phyloP scores from a whole-genome alignment of 345 rosid species.

The Salix suchowensis region DNA sequence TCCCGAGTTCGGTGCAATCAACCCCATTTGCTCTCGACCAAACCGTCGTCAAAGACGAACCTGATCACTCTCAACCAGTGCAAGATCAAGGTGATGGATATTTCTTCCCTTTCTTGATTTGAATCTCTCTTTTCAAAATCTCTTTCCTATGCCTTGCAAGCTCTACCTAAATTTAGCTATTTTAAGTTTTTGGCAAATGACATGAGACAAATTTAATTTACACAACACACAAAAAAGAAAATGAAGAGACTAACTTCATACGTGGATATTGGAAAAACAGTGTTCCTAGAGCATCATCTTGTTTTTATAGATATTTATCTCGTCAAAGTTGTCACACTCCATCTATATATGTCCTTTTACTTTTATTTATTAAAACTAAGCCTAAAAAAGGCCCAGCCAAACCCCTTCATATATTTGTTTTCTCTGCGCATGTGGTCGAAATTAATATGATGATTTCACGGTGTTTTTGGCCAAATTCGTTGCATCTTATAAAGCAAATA shows the following conservation, averaged over 20 bases:
- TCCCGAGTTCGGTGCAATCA: conserved; percentile 16
- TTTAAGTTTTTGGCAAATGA: neutral
- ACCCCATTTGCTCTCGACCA: neutral
- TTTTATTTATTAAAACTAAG: neutral
- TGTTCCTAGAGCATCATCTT: neutral
- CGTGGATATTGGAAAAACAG: neutral
- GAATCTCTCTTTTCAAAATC: neutral
- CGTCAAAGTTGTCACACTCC: neutral
- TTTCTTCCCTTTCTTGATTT: neutral
- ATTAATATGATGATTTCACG: conserved; percentile 12
- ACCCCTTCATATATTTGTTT: neutral
- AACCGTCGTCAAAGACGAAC: conserved; percentile 8
- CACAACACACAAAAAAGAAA: neutral
- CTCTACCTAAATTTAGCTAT: too few species aligned
- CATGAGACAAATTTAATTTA: neutral
- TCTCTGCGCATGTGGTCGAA: conserved; percentile 15
- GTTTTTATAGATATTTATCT: too few species aligned
- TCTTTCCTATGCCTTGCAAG: neutral
- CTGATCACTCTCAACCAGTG: conserved; percentile 3
- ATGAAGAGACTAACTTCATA: too few species aligned
- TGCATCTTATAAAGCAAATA: conserved; percentile 29
- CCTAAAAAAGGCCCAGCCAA: neutral
- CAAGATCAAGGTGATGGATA: conserved; percentile 16
- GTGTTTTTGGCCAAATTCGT: conserved; percentile 45
- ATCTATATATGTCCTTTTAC: neutral